phyloP scores from a whole-genome alignment of 2,329 filamentous ascomycete species.

The Arthroderma sp. region DNA sequence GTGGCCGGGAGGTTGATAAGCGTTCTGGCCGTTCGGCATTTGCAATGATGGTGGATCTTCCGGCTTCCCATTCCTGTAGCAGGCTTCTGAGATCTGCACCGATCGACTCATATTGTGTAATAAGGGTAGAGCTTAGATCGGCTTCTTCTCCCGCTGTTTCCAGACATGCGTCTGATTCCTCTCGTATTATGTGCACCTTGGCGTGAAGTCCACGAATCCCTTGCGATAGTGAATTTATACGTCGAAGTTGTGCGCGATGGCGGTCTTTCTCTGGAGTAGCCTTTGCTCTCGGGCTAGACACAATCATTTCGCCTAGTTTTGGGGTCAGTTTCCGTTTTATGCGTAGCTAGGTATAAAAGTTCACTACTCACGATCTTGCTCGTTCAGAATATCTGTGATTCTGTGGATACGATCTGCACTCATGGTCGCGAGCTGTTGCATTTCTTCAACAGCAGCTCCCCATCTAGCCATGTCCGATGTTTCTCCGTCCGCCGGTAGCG shows the following conservation, averaged over 20 bases:
- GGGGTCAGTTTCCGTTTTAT: constrained; percentile 5
- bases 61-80: constrained; percentile 75
- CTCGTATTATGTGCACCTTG: constrained; percentile 80
- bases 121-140: constrained; percentile 64
- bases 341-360: constrained; percentile 6
- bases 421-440: constrained; percentile 50
- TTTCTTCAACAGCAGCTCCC: constrained; percentile 62
- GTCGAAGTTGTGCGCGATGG: constrained; percentile 73
- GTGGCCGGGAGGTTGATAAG: constrained; percentile 17
- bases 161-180: constrained; percentile 70
- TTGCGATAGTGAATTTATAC: constrained; percentile 75
- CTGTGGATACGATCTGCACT: constrained; percentile 51
- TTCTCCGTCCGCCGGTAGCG: constrained; percentile 69
- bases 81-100: constrained; percentile 71
- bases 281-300: constrained; percentile 31
- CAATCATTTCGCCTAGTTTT: constrained; percentile 26
- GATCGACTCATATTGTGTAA: constrained; percentile 89
- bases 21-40: constrained; percentile 62
- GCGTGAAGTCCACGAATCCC: constrained; percentile 86
- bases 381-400: constrained; percentile 56
- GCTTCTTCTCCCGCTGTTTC: constrained; percentile 55
- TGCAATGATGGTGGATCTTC: constrained; percentile 66
- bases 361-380: constrained; percentile 58
- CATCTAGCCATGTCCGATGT: constrained; percentile 65
- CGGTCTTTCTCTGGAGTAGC: constrained; percentile 54